phyloP scores from a whole-genome alignment of 106 monocot genomes.

The Xerophyta viscosa region DNA sequence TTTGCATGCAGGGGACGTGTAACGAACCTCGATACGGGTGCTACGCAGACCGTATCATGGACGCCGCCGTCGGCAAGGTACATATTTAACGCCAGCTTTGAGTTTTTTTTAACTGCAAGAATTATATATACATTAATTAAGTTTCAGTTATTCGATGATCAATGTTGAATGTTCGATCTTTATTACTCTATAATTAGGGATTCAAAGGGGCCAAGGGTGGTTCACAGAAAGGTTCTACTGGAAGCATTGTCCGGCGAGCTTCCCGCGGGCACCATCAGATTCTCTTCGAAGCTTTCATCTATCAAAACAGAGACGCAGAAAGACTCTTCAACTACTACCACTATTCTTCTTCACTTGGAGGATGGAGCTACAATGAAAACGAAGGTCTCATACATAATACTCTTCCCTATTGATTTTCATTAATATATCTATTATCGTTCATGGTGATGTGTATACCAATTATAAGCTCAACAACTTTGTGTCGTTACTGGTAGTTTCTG shows the following conservation, averaged over 20 bases:
- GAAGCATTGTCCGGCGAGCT: conserved; percentile 41
- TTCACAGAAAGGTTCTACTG: conserved; percentile 38
- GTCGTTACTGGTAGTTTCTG: neutral
- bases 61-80: too few species aligned
- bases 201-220: conserved; percentile 10
- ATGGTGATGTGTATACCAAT: too few species aligned
- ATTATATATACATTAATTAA: too few species aligned
- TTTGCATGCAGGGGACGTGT: neutral
- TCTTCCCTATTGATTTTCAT: too few species aligned
- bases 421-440: too few species aligned
- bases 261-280: conserved; percentile 32
- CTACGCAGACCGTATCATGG: neutral
- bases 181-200: too few species aligned
- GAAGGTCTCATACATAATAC: too few species aligned
- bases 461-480: too few species aligned
- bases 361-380: conserved; percentile 42
- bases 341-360: conserved; percentile 22
- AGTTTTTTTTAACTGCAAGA: too few species aligned
- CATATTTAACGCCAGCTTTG: too few species aligned
- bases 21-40: conserved; percentile 28
- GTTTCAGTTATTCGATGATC: too few species aligned
- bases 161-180: too few species aligned
- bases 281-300: conserved; percentile 33
- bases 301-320: conserved; percentile 17
- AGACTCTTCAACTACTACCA: conserved; percentile 9